Evolutionary conservation across 306 rosid genomes (phyloP), one percentile per base, ranked within the genome.

Genomic region (Delonix regia): DNA sequence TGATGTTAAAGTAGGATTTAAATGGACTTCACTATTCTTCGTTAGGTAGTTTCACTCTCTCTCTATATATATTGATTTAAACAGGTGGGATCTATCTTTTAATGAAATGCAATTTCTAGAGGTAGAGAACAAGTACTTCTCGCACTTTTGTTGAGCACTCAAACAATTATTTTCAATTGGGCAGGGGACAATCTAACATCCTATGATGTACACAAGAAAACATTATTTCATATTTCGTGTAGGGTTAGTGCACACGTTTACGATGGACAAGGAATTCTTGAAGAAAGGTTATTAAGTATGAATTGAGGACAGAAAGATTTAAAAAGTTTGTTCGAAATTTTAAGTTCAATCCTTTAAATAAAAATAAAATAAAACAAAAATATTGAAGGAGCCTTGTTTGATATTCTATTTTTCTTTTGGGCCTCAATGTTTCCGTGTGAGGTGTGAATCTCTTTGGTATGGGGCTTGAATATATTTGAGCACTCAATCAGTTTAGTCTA

Each of bases 391-490:
- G 13, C 14, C 57, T 41, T 68, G 4, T 70, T 60, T 75, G 66
- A 48, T 45, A 61, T 66, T 49, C 30, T 47, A 9, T 27, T 34
- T 56, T 49, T 33, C 56, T 5, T 2, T 19, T 51, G 73, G 69
- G 53, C 69, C 57, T 77, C 21, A 4, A 11, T 15, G 42, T 59
- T 76, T 67, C 77, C 80, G 65, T 78, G 78, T 16, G 63, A 61
- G 71, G 38, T 49, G 53, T n/a, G 21, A 51, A 78, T 68, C 18
- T 74, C 73, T 45, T 36, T 57, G 82, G 80, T 73, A 73, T 69
- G 28, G 68, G 68, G 38, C 27, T 47, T 52, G 60, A 49, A 82
- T 42, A 64, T 25, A 34, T 30, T 30, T 36, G 51, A 70, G 27
- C 48, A 78, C 61, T 49, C 80, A 49, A 45, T 57, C 39, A 69